A percentile compares a stretch with the other conserved stretches of the same genome.
Evolutionary conservation across 2,329 filamentous ascomycete species (phyloP).

Genomic region (Xylaria sp.): DNA sequence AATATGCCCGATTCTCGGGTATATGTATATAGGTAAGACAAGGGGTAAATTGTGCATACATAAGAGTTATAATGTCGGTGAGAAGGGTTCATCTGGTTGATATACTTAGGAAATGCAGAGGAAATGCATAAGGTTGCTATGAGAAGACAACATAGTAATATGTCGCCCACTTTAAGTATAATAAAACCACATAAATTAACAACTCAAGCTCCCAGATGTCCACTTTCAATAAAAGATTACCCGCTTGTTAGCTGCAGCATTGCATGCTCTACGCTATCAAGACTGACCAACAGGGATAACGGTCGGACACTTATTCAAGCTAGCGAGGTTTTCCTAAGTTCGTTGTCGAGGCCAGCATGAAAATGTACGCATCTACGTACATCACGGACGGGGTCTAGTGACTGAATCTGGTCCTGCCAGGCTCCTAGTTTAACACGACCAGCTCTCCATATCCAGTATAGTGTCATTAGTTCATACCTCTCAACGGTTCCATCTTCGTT

Average conservation of each 20-base stretch:
- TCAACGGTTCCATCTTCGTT: constrained; percentile 16
- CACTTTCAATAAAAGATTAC: background rate
- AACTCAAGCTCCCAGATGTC: background rate
- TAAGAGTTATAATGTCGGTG: background rate
- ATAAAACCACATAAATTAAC: background rate
- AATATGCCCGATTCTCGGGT: constrained; percentile 30
- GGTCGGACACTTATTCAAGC: background rate
- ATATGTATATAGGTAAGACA: too few relatives aligned
- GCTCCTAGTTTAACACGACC: constrained; percentile 4
- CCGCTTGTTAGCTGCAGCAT: constrained; percentile 5
- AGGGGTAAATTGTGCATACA: background rate
- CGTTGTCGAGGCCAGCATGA: constrained; percentile 8
- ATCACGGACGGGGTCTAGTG: constrained; percentile 10
- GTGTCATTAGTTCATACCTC: constrained; percentile 18
- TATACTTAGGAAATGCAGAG: background rate
- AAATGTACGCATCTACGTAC: constrained; percentile 3
- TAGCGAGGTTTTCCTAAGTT: background rate
- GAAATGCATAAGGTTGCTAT: background rate
- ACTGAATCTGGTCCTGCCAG: constrained; percentile 2
- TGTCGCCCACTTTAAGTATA: background rate
- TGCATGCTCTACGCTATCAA: background rate
- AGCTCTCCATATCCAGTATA: constrained; percentile 15
- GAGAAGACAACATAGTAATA: background rate
- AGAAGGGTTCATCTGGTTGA: background rate
- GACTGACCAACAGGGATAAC: background rate